Evolutionary conservation across 1,284 basidiomycete genomes (phyloP).

Genomic region (Sparassis latifolia): DNA sequence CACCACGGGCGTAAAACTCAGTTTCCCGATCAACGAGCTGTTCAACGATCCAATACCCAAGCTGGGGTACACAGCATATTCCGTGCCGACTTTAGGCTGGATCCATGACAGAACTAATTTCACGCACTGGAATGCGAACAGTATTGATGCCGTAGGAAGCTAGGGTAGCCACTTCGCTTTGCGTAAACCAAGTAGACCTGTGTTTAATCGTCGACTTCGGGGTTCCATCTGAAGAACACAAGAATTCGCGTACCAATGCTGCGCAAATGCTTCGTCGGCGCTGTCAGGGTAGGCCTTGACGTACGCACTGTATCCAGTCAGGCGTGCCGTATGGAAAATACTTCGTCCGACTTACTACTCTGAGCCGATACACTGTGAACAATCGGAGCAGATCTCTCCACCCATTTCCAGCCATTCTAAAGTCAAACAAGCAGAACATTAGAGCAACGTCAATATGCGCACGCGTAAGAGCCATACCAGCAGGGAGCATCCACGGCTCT

Average conservation of each 20-base stretch:
- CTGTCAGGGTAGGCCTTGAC: constrained; percentile 51
- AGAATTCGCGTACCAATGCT: constrained; percentile 48
- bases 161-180: constrained; percentile 51
- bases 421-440: not conserved
- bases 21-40: constrained; percentile 51
- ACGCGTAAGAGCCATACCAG: constrained; percentile 27
- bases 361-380: constrained; percentile 47
- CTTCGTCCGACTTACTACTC: constrained; percentile 41
- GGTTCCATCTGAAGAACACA: not conserved
- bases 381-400: constrained; percentile 46
- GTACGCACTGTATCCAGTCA: constrained; percentile 35
- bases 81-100: too few relatives aligned
- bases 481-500: constrained; percentile 68
- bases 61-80: constrained; percentile 28
- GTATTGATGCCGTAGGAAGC: constrained; percentile 57
- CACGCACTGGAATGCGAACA: constrained; percentile 63
- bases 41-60: constrained; percentile 80
- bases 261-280: constrained; percentile 51
- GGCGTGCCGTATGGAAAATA: not conserved
- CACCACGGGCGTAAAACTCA: constrained; percentile 66
- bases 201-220: not conserved
- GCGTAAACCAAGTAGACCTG: constrained; percentile 65
- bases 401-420: constrained; percentile 64
- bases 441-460: not conserved
- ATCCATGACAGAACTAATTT: not conserved